Percentiles rank a stretch among this genome's conserved stretches.
Evolutionary conservation across 2,329 filamentous ascomycete species (phyloP).

Genomic region (Colletotrichum magnum): DNA sequence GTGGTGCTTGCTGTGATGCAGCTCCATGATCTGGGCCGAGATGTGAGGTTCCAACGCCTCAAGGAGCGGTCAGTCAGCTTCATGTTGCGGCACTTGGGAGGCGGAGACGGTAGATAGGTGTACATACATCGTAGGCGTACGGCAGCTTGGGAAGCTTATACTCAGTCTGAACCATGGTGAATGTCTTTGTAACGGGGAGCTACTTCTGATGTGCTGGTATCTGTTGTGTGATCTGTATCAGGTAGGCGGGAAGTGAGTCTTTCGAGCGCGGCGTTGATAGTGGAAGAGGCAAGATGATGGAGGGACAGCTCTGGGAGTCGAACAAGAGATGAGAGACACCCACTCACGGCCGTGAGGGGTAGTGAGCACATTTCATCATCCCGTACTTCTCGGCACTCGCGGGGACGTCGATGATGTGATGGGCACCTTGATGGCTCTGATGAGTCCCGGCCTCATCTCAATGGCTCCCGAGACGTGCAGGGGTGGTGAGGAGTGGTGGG

Average conservation of each 20-base stretch:
- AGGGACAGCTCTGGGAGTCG: neutral
- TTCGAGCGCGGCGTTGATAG: neutral
- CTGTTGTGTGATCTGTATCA: too few species aligned
- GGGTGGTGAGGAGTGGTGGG: neutral
- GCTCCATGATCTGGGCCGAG: constrained; percentile 83
- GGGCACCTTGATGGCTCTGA: constrained; percentile 34
- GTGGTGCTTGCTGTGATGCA: constrained; percentile 86
- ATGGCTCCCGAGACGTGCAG: neutral
- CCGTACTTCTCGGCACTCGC: constrained; percentile 7
- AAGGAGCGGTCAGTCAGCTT: constrained; percentile 1
- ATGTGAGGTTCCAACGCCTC: constrained; percentile 82
- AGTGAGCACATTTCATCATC: constrained; percentile 36
- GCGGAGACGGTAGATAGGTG: neutral
- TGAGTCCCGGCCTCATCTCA: neutral
- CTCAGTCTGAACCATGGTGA: constrained; percentile 54
- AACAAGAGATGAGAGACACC: constrained; percentile 3
- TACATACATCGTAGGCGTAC: constrained; percentile 78
- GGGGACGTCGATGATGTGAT: constrained; percentile 28
- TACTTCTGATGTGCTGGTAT: too few species aligned
- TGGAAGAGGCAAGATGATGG: neutral
- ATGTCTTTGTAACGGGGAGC: neutral
- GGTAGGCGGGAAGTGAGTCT: neutral
- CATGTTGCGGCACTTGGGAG: neutral
- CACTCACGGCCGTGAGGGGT: constrained; percentile 16
- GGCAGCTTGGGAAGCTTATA: constrained; percentile 77